phyloP scores from a whole-genome alignment of 1,139 yeast genomes.

The Lodderomyces beijingensis region DNA sequence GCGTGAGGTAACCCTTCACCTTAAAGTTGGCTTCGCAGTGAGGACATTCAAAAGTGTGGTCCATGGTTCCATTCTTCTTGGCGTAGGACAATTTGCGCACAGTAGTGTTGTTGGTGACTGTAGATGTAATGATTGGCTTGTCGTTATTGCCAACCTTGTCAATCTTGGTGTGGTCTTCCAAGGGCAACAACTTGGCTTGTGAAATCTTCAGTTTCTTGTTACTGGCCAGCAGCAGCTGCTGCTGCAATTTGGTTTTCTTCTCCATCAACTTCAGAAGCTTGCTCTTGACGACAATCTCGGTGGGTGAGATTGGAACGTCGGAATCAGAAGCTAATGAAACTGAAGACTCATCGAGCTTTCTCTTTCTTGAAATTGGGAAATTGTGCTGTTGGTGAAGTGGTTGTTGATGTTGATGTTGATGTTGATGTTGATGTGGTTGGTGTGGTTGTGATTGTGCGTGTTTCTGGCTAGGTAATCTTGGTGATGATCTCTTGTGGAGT shows the following conservation, averaged over 20 bases:
- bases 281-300: not conserved
- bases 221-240: too few relatives aligned
- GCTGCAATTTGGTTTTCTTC: conserved; percentile 1
- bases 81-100: conserved; percentile 13
- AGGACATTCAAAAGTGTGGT: conserved; percentile 25
- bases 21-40: conserved; percentile 46
- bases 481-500: conserved; percentile 5
- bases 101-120: conserved; percentile 13
- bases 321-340: conserved; percentile 4
- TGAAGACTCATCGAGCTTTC: conserved; percentile 7
- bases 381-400: too few relatives aligned
- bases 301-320: conserved; percentile 2
- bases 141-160: not conserved
- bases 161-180: conserved; percentile 11
- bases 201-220: conserved; percentile 3
- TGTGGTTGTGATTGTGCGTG: too few relatives aligned
- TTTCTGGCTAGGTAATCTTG: too few relatives aligned
- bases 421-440: conserved; percentile 2
- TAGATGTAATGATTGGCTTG: conserved; percentile 1
- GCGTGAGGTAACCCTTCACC: conserved; percentile 54
- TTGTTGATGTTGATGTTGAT: conserved; percentile 2
- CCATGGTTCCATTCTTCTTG: conserved; percentile 10
- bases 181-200: conserved; percentile 3
- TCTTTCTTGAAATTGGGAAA: conserved; percentile 7
- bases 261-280: too few relatives aligned